Conservation (phyloP, 202 grass and related monocot genomes). For the Carex arenaria region DNA sequence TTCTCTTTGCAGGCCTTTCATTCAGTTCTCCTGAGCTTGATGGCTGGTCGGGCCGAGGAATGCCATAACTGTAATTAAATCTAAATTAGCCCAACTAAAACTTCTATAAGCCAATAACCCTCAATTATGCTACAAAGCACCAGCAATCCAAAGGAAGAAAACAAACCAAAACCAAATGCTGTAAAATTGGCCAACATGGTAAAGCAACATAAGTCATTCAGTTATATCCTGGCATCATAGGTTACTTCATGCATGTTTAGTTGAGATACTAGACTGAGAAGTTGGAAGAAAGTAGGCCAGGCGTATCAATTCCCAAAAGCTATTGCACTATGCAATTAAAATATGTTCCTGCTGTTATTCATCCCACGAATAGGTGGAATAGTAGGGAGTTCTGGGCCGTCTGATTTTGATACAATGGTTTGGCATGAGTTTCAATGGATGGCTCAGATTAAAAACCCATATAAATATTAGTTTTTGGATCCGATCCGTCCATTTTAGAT, state of each 20-base stretch:
- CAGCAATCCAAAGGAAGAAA: neutral
- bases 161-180: neutral
- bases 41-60: constrained; percentile 14
- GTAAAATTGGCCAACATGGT: neutral
- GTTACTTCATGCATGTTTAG: neutral
- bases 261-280: neutral
- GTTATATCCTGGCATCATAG: neutral
- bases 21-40: constrained; percentile 12
- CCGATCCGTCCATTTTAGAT: neutral
- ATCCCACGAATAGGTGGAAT: neutral
- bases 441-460: neutral
- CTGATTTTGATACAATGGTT: neutral
- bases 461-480: neutral
- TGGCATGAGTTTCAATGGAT: neutral
- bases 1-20: constrained; percentile 68
- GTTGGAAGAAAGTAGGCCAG: neutral
- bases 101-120: neutral
- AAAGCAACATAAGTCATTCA: neutral
- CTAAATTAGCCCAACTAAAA: neutral
- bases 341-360: neutral
- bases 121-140: neutral
- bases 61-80: constrained; percentile 20
- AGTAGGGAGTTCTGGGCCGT: neutral
- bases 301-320: neutral
- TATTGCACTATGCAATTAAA: neutral